Conservation (phyloP, 305 asterid species). For the Fraxinus latifolia region DNA sequence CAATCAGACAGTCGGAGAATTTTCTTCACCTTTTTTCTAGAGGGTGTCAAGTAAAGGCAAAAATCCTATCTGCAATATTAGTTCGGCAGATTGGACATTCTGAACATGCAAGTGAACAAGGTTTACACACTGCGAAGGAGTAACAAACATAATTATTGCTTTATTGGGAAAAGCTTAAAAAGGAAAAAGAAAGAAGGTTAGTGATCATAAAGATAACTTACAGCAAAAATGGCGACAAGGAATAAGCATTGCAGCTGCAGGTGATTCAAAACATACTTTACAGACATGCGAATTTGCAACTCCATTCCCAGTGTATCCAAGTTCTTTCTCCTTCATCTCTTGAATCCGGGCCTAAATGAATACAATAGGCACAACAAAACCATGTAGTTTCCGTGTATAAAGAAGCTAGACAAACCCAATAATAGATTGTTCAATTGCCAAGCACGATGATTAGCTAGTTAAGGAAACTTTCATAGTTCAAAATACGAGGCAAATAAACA, state of each 20-base stretch:
- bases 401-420: not conserved
- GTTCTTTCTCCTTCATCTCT: constrained; percentile 94
- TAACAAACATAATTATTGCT: constrained; percentile 17
- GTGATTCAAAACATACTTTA: constrained; percentile 92
- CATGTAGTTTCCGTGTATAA: not conserved
- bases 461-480: not conserved
- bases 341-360: constrained; percentile 78
- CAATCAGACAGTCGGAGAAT: not conserved
- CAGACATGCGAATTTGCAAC: constrained; percentile 78
- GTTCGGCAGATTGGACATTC: constrained; percentile 95
- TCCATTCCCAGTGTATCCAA: constrained; percentile 58
- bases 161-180: not conserved
- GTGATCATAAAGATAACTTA: constrained; percentile 34
- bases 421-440: not conserved
- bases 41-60: constrained; percentile 64
- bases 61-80: constrained; percentile 80
- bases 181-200: not conserved
- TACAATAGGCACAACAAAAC: constrained; percentile 9
- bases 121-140: constrained; percentile 75
- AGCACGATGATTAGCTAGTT: not conserved
- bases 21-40: constrained; percentile 29
- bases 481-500: not conserved
- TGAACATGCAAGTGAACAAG: constrained; percentile 89
- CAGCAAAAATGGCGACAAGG: constrained; percentile 98
- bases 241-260: constrained; percentile 89